Conservation (phyloP, 2,329 filamentous ascomycete genomes). For the Diaporthe batatas region DNA sequence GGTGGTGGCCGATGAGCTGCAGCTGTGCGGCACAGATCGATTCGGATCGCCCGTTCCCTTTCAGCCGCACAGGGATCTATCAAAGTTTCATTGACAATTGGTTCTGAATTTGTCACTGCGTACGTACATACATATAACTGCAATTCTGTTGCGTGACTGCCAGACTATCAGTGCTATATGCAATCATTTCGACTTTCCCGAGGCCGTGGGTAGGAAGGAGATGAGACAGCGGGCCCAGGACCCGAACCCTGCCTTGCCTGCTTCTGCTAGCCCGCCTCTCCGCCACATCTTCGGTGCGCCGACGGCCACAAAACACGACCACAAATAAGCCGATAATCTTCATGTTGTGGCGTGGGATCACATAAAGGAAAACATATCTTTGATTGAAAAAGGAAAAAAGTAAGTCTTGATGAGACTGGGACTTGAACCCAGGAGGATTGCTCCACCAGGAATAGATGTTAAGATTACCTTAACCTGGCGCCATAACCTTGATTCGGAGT, state of each 20-base stretch:
- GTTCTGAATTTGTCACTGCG: neutral
- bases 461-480: constrained; percentile 36
- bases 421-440: constrained; percentile 37
- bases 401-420: constrained; percentile 13
- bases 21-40: constrained; percentile 14
- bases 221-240: constrained; percentile 25
- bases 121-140: neutral
- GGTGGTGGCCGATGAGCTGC: neutral
- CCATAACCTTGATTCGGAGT: constrained; percentile 14
- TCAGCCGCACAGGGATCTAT: constrained; percentile 24
- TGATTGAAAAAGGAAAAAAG: neutral
- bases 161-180: constrained; percentile 2
- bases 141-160: constrained; percentile 1
- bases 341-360: too few relatives aligned
- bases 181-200: constrained; percentile 18
- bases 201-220: constrained; percentile 9
- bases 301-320: neutral
- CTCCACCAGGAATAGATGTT: constrained; percentile 33
- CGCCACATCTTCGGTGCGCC: constrained; percentile 5
- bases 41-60: neutral
- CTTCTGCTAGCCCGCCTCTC: neutral
- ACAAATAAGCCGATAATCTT: neutral
- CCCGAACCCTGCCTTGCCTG: neutral
- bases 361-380: neutral
- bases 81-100: neutral